These are phyloP conservation scores for Lasiodiplodia gonubiensis DNA, from an alignment of 2,329 filamentous ascomycete genomes.

Conservation along the genomic window DNA sequence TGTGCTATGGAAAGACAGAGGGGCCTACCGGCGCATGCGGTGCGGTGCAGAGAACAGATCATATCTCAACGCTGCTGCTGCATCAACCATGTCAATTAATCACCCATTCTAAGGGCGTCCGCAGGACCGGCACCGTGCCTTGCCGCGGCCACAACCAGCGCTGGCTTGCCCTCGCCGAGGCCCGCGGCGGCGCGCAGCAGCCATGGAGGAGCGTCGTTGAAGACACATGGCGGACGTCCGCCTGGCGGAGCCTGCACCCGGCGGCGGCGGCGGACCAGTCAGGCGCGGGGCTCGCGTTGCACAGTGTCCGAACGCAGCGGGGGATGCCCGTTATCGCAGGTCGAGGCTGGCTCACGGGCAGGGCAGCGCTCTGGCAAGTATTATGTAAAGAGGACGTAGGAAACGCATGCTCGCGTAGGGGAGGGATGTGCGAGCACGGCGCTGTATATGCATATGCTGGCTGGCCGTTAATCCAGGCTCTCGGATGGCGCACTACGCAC, in stretches of 20 bases:
- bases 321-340: constrained; percentile 20
- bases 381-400: constrained; percentile 24
- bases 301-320: constrained; percentile 19
- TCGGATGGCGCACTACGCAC: constrained; percentile 23
- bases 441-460: constrained; percentile 25
- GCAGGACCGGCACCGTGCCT: neutral
- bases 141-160: neutral
- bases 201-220: constrained; percentile 1
- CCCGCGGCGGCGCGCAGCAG: constrained; percentile 6
- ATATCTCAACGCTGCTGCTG: constrained; percentile 22
- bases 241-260: constrained; percentile 3
- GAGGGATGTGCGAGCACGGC: constrained; percentile 1
- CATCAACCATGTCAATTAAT: constrained; percentile 26
- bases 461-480: constrained; percentile 23
- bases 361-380: constrained; percentile 1
- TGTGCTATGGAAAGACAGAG: constrained; percentile 1
- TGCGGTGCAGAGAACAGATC: constrained; percentile 20
- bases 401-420: neutral
- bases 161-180: neutral
- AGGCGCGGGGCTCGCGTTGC: constrained; percentile 9
- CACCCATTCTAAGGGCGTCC: constrained; percentile 3
- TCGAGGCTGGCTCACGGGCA: neutral
- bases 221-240: constrained; percentile 13
- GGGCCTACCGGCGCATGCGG: constrained; percentile 15
- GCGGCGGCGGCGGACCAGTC: neutral